Evolutionary conservation across 768 basidiomycete genomes (phyloP).

Genomic region (Tylopilus felleus): DNA sequence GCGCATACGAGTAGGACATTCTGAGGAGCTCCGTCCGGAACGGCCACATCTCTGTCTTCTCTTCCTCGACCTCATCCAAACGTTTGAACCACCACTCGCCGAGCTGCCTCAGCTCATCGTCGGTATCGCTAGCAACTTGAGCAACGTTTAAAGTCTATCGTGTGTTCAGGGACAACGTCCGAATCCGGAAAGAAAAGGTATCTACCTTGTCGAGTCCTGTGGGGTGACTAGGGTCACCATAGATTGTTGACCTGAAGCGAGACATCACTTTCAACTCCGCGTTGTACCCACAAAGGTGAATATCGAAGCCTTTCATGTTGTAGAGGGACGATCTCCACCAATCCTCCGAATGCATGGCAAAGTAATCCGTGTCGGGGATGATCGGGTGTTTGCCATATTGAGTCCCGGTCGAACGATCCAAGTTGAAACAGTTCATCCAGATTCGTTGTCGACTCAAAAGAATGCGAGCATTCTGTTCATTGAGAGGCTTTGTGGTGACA

Average conservation of each 20-base stretch:
- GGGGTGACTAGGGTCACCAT: slow-evolving; percentile 70
- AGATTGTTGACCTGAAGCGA: slow-evolving; percentile 58
- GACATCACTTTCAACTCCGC: slow-evolving; percentile 65
- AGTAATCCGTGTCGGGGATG: slow-evolving; percentile 73
- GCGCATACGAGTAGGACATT: slow-evolving; percentile 63
- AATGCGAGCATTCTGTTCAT: slow-evolving; percentile 80
- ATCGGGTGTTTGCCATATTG: slow-evolving; percentile 88
- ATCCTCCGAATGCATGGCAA: slow-evolving; percentile 61
- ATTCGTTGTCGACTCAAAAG: slow-evolving; percentile 86
- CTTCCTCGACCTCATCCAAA: slow-evolving; percentile 49
- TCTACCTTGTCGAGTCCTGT: slow-evolving; percentile 71
- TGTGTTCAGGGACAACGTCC: slow-evolving; percentile 1
- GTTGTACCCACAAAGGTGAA: slow-evolving; percentile 77
- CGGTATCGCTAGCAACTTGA: slow-evolving; percentile 58
- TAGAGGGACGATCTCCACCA: slow-evolving; percentile 70
- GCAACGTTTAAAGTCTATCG: slow-evolving; percentile 62
- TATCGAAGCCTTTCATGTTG: slow-evolving; percentile 73
- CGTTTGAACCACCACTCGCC: slow-evolving; percentile 53
- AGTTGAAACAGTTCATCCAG: slow-evolving; percentile 88
- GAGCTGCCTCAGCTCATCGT: slow-evolving; percentile 62
- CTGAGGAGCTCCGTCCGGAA: slow-evolving; percentile 62
- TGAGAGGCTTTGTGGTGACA: slow-evolving; percentile 64
- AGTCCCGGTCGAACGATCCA: slow-evolving; percentile 84
- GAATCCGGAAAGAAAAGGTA: not conserved
- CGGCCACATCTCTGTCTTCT: slow-evolving; percentile 47